phyloP scores from a whole-genome alignment of 2,329 filamentous ascomycete species.

The Penicillium sp. region DNA sequence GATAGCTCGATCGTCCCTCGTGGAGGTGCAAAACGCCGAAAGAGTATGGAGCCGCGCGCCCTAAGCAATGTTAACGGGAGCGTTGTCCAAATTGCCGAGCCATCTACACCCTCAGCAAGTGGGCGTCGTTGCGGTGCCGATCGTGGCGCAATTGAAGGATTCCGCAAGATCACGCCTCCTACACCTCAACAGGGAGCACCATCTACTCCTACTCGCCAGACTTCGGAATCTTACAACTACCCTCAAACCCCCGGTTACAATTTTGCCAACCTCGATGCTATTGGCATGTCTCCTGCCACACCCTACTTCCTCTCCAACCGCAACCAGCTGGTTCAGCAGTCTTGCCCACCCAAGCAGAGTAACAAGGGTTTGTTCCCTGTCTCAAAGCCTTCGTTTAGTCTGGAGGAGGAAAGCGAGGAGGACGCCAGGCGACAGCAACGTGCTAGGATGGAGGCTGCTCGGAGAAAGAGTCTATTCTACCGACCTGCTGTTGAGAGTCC shows the following conservation, averaged over 20 bases:
- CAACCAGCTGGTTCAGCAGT: conserved; percentile 53
- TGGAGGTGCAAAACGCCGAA: conserved; percentile 71
- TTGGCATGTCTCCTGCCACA: conserved; percentile 50
- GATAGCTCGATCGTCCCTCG: conserved; percentile 70
- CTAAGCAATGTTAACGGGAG: conserved; percentile 71
- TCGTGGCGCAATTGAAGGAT: conserved; percentile 35
- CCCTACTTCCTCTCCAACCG: conserved; percentile 52
- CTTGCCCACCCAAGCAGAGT: conserved; percentile 58
- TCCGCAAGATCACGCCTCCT: conserved; percentile 40
- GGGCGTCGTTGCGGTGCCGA: conserved; percentile 35
- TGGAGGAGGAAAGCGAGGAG: conserved; percentile 26
- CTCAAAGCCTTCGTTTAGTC: neutral
- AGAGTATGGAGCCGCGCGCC: conserved; percentile 78
- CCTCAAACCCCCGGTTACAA: conserved; percentile 41
- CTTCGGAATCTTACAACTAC: conserved; percentile 25
- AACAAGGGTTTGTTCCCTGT: conserved; percentile 47
- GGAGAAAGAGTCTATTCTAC: conserved; percentile 77
- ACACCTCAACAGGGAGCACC: conserved; percentile 19
- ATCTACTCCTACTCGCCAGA: conserved; percentile 23
- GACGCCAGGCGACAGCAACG: conserved; percentile 51
- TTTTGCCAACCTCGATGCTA: conserved; percentile 42
- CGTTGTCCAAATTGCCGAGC: conserved; percentile 49
- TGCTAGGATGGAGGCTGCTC: conserved; percentile 69
- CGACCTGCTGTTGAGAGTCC: conserved; percentile 77
- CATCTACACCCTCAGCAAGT: conserved; percentile 31